Conservation (phyloP, 2,329 filamentous ascomycete genomes). For the Cytospora piceicola region DNA sequence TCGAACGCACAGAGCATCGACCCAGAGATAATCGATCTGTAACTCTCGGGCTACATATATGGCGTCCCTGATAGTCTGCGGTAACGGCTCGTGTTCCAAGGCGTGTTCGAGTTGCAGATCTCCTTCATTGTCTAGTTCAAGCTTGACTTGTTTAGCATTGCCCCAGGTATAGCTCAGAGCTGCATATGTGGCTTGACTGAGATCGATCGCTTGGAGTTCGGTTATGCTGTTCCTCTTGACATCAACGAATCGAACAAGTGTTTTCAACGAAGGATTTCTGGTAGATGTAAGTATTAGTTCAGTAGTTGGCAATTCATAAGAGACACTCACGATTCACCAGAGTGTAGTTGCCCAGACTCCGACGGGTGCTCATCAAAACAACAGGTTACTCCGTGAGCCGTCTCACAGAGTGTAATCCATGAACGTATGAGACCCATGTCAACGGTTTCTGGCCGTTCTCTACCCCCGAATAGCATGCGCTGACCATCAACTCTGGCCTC, state of each 20-base stretch:
- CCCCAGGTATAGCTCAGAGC: not conserved
- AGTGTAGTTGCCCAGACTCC: not conserved
- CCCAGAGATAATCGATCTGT: constrained; percentile 7
- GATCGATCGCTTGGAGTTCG: not conserved
- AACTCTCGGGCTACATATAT: constrained; percentile 2
- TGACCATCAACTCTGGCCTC: not conserved
- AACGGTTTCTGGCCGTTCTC: not conserved
- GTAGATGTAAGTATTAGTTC: not conserved
- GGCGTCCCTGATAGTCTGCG: not conserved
- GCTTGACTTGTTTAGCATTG: not conserved
- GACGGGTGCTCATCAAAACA: not conserved
- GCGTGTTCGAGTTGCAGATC: not conserved
- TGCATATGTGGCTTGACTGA: not conserved
- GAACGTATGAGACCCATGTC: not conserved
- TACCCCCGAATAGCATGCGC: not conserved
- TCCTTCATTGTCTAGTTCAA: not conserved
- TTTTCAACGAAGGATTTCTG: not conserved
- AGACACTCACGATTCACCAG: not conserved
- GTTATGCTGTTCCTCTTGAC: not conserved
- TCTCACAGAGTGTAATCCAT: not conserved
- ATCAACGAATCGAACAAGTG: not conserved
- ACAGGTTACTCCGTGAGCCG: not conserved
- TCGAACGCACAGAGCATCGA: constrained; percentile 11
- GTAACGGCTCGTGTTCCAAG: not conserved
- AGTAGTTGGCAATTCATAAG: not conserved